A percentile compares a stretch with the other conserved stretches of the same genome.
Conservation (phyloP, 345 rosid species). For the Capsella bursapastoris region DNA sequence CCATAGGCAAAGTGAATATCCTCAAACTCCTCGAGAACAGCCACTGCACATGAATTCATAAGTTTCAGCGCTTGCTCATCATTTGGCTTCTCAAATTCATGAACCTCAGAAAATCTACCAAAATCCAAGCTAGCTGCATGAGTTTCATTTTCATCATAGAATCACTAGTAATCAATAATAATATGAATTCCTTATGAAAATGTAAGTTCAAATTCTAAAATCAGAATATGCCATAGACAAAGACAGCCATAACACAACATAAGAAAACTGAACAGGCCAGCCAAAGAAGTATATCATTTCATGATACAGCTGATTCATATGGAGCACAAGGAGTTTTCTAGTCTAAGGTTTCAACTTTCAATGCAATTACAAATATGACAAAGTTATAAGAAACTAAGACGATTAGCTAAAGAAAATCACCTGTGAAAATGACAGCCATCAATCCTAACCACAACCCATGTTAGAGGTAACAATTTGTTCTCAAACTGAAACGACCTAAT, state of each 20-base stretch:
- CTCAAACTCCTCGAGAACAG: constrained; percentile 68
- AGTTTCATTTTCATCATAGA: constrained; percentile 41
- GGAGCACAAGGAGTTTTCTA: constrained; percentile 10
- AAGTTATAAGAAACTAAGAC: not conserved
- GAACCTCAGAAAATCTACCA: constrained; percentile 78
- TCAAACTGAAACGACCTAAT: constrained; percentile 71
- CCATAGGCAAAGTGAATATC: constrained; percentile 80
- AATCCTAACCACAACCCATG: constrained; percentile 84
- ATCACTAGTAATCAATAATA: not conserved
- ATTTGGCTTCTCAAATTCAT: constrained; percentile 89
- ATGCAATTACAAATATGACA: not conserved
- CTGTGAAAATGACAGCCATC: constrained; percentile 99
- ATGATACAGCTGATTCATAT: not conserved
- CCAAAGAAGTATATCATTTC: constrained; percentile 17
- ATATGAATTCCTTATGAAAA: not conserved
- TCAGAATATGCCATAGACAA: constrained; percentile 10
- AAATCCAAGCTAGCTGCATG: constrained; percentile 44
- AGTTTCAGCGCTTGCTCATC: constrained; percentile 87
- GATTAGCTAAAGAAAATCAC: constrained; percentile 44
- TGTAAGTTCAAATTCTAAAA: constrained; percentile 15
- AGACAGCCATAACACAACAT: not conserved
- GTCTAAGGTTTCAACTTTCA: constrained; percentile 7
- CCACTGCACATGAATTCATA: constrained; percentile 88
- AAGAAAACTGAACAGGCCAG: constrained; percentile 9
- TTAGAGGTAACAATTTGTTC: constrained; percentile 73